Evolutionary conservation across 306 rosid species (phyloP).

Genomic region (Datisca glomerata): DNA sequence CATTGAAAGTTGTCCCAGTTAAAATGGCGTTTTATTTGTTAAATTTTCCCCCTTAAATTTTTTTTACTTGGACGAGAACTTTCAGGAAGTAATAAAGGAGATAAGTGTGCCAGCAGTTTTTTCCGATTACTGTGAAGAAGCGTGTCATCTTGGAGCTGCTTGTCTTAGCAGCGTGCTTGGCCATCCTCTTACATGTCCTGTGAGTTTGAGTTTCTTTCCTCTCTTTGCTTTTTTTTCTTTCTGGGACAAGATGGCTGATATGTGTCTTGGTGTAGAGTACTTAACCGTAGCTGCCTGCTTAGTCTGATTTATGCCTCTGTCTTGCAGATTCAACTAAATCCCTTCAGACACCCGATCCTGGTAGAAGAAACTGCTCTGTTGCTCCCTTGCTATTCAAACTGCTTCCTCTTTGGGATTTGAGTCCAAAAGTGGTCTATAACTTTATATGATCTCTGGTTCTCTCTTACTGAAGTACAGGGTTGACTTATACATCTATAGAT

Average conservation of each 20-base stretch:
- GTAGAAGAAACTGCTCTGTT: slow-evolving; percentile 57
- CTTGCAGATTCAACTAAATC: slow-evolving; percentile 80
- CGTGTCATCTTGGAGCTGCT: slow-evolving; percentile 77
- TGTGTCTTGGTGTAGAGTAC: too few relatives aligned
- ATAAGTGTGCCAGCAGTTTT: slow-evolving; percentile 50
- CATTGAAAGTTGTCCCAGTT: not conserved
- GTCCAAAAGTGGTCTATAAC: slow-evolving; percentile 7
- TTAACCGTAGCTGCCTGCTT: not conserved
- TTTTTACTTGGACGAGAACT: slow-evolving; percentile 4
- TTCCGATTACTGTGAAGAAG: slow-evolving; percentile 91
- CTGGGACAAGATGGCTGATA: too few relatives aligned
- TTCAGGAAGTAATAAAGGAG: slow-evolving; percentile 54
- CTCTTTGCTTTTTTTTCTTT: not conserved
- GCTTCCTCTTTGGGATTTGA: slow-evolving; percentile 73
- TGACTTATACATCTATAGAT: too few relatives aligned
- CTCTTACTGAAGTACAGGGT: too few relatives aligned
- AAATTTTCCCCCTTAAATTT: slow-evolving; percentile 7
- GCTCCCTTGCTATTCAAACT: slow-evolving; percentile 87
- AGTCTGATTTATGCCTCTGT: not conserved
- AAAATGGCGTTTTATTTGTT: too few relatives aligned
- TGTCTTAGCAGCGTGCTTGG: slow-evolving; percentile 47
- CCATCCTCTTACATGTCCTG: slow-evolving; percentile 43
- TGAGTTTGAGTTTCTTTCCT: slow-evolving; percentile 16
- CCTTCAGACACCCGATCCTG: slow-evolving; percentile 77
- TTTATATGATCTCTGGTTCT: too few relatives aligned